These are phyloP conservation scores for Leccinum longicurvipes DNA, from an alignment of 768 basidiomycete genomes.

Conservation along the genomic window DNA sequence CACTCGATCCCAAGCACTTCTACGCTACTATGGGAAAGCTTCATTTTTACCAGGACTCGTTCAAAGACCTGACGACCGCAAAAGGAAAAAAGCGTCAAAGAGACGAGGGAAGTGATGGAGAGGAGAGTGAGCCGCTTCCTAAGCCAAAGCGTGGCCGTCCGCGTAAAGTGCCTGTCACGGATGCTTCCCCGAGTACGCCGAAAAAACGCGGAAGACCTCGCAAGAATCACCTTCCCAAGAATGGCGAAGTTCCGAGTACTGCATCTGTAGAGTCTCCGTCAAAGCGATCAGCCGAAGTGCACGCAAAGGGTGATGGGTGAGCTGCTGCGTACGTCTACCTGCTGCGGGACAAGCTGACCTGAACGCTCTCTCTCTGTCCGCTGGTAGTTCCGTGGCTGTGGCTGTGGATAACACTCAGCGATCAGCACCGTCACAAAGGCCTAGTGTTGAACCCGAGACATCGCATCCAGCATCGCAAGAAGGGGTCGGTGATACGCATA, in stretches of 20 bases:
- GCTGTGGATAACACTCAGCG: neutral
- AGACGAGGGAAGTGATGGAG: constrained; percentile 23
- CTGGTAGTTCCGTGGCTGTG: neutral
- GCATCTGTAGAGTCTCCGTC: constrained; percentile 8
- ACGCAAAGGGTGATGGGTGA: neutral
- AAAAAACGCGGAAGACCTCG: constrained; percentile 38
- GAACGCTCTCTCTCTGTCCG: neutral
- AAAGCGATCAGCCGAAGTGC: neutral
- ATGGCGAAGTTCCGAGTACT: neutral
- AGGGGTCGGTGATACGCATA: neutral
- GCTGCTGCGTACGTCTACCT: neutral
- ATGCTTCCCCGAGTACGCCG: constrained; percentile 13
- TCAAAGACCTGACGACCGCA: constrained; percentile 33
- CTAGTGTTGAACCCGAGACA: neutral
- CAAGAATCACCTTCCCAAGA: constrained; percentile 18
- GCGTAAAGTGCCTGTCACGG: constrained; percentile 35
- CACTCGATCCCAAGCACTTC: constrained; percentile 47
- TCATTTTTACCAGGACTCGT: constrained; percentile 46
- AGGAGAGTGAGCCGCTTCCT: constrained; percentile 17
- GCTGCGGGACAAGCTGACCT: neutral
- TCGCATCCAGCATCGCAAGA: neutral
- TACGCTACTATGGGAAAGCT: constrained; percentile 47
- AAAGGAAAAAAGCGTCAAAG: constrained; percentile 32
- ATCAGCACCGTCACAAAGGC: neutral
- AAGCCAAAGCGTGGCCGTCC: constrained; percentile 55